Conservation (phyloP, 306 rosid genomes). For the Malus sylvestris region DNA sequence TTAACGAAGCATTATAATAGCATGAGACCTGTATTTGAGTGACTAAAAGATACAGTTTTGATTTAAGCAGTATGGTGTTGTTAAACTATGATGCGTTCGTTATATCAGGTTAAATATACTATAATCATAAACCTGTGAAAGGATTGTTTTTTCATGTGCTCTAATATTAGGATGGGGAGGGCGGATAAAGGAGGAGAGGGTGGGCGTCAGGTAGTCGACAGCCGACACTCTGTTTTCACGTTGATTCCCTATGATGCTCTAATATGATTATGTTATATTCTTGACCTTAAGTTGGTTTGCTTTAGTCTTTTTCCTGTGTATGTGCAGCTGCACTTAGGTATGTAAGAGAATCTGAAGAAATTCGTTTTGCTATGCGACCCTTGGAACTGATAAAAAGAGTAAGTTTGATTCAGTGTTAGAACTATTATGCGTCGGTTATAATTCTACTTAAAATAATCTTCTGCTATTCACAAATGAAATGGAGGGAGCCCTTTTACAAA, state of each 20-base stretch:
- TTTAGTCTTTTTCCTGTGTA: neutral
- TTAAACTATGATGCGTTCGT: neutral
- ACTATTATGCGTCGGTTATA: neutral
- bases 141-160: neutral
- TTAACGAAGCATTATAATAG: neutral
- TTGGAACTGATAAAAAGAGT: conserved; percentile 86
- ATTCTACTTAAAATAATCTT: neutral
- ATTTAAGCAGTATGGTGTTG: neutral
- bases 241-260: neutral
- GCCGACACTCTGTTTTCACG: no score
- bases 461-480: neutral
- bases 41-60: neutral
- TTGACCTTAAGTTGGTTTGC: neutral
- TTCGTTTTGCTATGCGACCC: conserved; percentile 90
- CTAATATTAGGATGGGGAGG: no score
- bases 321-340: conserved; percentile 51
- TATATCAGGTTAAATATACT: neutral
- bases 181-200: no score
- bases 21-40: neutral
- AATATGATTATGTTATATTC: neutral
- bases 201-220: no score
- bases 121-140: neutral
- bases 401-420: conserved; percentile 26
- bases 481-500: neutral
- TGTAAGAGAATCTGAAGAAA: conserved; percentile 72